These are phyloP conservation scores for Pythium aquatile DNA, from an alignment of 352 stramenopile species.

Conservation along the genomic window DNA sequence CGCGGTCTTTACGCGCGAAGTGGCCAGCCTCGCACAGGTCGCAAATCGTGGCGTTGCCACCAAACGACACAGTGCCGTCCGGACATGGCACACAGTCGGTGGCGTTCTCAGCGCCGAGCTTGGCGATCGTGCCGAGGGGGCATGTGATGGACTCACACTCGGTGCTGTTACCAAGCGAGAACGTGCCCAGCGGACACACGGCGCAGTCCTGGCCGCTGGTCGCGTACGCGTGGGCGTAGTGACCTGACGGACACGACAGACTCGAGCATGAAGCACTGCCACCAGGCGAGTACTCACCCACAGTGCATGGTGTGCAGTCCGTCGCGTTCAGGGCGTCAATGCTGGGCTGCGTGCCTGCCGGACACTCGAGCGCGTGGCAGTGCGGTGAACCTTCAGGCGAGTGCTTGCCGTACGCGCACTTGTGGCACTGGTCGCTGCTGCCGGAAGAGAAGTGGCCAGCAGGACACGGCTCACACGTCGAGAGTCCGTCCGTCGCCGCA, in stretches of 20 bases:
- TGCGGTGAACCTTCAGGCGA: constrained; percentile 22
- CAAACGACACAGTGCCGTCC: constrained; percentile 31
- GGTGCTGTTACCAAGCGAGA: constrained; percentile 30
- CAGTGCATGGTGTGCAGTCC: constrained; percentile 36
- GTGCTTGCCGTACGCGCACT: constrained; percentile 35
- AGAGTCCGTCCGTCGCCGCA: constrained; percentile 11
- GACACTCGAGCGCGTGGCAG: constrained; percentile 35
- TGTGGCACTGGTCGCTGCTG: constrained; percentile 41
- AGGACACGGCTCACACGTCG: constrained; percentile 28
- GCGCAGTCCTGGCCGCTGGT: constrained; percentile 32
- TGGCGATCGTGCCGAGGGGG: constrained; percentile 31
- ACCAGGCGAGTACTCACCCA: constrained; percentile 36
- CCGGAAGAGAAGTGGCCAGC: constrained; percentile 29
- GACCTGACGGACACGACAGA: constrained; percentile 31
- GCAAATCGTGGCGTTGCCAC: constrained; percentile 27
- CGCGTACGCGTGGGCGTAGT: constrained; percentile 29
- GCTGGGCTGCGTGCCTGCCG: constrained; percentile 29
- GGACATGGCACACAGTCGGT: constrained; percentile 35
- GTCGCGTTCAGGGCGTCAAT: constrained; percentile 32
- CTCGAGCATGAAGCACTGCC: constrained; percentile 25
- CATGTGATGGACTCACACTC: constrained; percentile 30
- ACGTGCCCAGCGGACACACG: constrained; percentile 36
- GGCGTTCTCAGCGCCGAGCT: constrained; percentile 27
- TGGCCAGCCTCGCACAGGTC: constrained; percentile 26
- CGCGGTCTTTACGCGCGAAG: constrained; percentile 21